Evolutionary conservation across 345 rosid species (phyloP), one percentile per base, ranked within the genome.

Genomic region (Turnera subulata): DNA sequence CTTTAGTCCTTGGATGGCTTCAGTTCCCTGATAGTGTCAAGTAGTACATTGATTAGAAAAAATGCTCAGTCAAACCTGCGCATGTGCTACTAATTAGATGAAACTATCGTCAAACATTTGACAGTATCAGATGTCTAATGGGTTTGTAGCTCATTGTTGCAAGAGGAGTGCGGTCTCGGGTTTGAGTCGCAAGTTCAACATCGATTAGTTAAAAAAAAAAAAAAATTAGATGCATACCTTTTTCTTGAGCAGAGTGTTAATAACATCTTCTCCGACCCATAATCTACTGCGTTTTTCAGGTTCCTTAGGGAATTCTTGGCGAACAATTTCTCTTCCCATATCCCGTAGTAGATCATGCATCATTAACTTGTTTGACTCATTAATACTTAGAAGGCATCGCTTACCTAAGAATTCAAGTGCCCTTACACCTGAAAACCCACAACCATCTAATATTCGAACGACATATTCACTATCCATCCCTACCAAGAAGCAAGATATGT

Each of bases 251-350:
- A 58, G 49, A 11, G 43, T 55, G 23, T 11, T 14, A 18, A 35
- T 16, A 4, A 12, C 55, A 37, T 59, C 64, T 16, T 49, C 19
- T 1, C 49, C 32, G 1, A 4, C 1, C 39, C 55, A 49, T 0
- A 49, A 6, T 24, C 64, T 59, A 9, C 64, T 59, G 15, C 55
- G 55, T 5, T 40, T 38, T 49, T 55, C 39, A 5, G 55, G 55
- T n/a, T 59, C 48, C 16, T 49, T 25, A 11, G 21, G 47, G 2
- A 48, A 48, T 49, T 59, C 55, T 21, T 15, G 0, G 18, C 37
- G 32, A n/a, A 59, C 64, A 49, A 59, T 59, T 15, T 48, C 52
- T 25, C 49, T 15, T 4, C 47, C 64, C 55, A 49, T 23, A 22
- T 15, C 8, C 19, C 49, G 39, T 46, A 59, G 11, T 12, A 59